Conservation (phyloP, 768 basidiomycete species). For the Crepidotus variabilis region DNA sequence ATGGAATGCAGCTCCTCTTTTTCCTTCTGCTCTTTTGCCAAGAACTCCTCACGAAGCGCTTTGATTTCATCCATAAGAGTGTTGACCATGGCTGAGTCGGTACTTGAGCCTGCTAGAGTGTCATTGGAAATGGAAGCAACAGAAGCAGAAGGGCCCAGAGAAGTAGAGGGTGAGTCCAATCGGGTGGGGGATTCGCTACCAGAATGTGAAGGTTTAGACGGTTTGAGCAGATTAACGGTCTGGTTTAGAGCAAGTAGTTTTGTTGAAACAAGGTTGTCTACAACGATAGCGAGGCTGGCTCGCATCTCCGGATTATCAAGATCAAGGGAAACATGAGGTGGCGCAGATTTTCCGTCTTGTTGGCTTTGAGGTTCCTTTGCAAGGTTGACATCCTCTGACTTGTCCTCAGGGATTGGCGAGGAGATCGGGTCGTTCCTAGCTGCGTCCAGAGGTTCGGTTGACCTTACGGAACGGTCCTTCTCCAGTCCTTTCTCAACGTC, state of each 20-base stretch:
- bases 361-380: too few species aligned
- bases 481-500: too few species aligned
- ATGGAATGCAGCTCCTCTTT: slow-evolving; percentile 19
- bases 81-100: slow-evolving; percentile 7
- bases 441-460: too few species aligned
- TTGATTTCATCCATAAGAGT: slow-evolving; percentile 19
- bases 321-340: not conserved
- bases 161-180: not conserved
- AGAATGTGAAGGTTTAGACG: not conserved
- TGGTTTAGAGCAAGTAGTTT: slow-evolving; percentile 18
- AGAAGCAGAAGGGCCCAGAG: not conserved
- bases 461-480: too few species aligned
- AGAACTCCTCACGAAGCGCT: slow-evolving; percentile 15
- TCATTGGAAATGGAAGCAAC: not conserved
- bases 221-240: slow-evolving; percentile 5
- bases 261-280: slow-evolving; percentile 19
- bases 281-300: slow-evolving; percentile 12
- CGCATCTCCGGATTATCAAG: slow-evolving; percentile 6
- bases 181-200: slow-evolving; percentile 5
- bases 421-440: too few species aligned
- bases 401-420: too few species aligned
- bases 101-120: not conserved
- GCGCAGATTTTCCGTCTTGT: not conserved
- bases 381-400: too few species aligned
- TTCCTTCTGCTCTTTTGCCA: slow-evolving; percentile 11